Conservation (phyloP, 306 rosid genomes). For the Vigna unguiculata region DNA sequence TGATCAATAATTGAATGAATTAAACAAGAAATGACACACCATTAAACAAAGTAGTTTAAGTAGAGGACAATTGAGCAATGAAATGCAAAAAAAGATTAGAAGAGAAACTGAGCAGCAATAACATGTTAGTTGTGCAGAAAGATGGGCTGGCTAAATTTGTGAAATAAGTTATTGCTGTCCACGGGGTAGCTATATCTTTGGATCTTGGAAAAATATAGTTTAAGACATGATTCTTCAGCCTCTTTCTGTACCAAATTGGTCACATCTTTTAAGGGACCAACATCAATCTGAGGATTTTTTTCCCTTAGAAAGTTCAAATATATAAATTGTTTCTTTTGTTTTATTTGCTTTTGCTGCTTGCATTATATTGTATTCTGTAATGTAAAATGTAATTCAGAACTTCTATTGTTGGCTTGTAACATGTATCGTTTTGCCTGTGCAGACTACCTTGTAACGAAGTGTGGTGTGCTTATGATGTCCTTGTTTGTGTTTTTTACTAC, state of each 20-base stretch:
- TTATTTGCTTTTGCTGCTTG: slow-evolving; percentile 32
- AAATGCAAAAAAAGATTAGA: background rate
- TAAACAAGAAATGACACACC: background rate
- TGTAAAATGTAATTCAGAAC: slow-evolving; percentile 12
- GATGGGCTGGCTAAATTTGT: background rate
- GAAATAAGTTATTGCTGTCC: background rate
- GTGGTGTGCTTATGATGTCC: slow-evolving; percentile 99
- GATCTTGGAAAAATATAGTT: background rate
- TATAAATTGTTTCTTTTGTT: slow-evolving; percentile 1
- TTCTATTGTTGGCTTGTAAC: slow-evolving; percentile 28
- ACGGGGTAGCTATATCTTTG: background rate
- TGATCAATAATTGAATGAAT: background rate
- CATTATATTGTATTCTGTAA: slow-evolving; percentile 3
- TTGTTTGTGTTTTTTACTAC: slow-evolving; percentile 97
- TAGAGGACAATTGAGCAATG: background rate
- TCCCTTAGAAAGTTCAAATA: background rate
- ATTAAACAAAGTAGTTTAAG: background rate
- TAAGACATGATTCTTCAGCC: background rate
- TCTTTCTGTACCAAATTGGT: slow-evolving; percentile 1
- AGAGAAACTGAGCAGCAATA: background rate
- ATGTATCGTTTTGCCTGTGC: slow-evolving; percentile 46
- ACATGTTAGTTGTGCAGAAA: background rate
- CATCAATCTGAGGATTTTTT: background rate
- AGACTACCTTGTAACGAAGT: slow-evolving; percentile 97
- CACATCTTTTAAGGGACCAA: slow-evolving; percentile 2